Base-by-base conservation (phyloP, 148 eudicot genomes). In the Diospyros lotus region DNA sequence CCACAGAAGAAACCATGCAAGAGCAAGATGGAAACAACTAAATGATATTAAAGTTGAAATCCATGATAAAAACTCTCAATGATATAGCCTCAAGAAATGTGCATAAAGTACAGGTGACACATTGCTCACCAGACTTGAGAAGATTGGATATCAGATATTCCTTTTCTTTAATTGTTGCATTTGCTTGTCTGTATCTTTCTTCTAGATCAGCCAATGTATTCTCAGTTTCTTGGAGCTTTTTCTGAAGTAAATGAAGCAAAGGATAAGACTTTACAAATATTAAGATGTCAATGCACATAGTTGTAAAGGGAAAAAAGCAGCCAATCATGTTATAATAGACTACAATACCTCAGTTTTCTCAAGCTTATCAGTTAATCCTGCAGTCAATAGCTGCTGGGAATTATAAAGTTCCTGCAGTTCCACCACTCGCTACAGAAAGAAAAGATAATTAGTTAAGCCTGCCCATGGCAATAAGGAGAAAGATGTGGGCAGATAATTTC, bases 131-230 rank as follows among this genome's bases (percentile, higher is more conserved):
- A 72, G 99, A 96, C 75, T 89, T 88, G 44, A 96, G 85, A 77
- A 96, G 95, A 85, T 93, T 91, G 74, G 88, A 84, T 75, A 96
- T 96, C 71, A 96, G 77, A 74, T 81, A 93, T 73, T 96, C 99
- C 80, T 93, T 96, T 75, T 96, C 99, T 82, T 96, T 96, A 61
- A 96, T 96, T 51, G 90, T 91, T 54, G 89, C 89, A 87, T 87
- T 93, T 73, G 99, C 99, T 77, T 96, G 99, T 78, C 93, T 88
- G 75, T 89, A 92, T 77, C 86, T 91, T 75, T 96, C 98, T 86
- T 93, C 98, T 71, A 96, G 99, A 80, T 89, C 90, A 76, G 83
- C 79, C 84, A 96, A 83, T 71, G 95, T 80, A 88, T 91, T 80
- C 80, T 96, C 94, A 71, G 99, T 96, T 87, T 93, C 93, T 66